Percentiles rank a stretch among this genome's conserved stretches.
These are phyloP conservation scores for Echium plantagineum DNA, from an alignment of 257 asterid species.

Conservation along the genomic window DNA sequence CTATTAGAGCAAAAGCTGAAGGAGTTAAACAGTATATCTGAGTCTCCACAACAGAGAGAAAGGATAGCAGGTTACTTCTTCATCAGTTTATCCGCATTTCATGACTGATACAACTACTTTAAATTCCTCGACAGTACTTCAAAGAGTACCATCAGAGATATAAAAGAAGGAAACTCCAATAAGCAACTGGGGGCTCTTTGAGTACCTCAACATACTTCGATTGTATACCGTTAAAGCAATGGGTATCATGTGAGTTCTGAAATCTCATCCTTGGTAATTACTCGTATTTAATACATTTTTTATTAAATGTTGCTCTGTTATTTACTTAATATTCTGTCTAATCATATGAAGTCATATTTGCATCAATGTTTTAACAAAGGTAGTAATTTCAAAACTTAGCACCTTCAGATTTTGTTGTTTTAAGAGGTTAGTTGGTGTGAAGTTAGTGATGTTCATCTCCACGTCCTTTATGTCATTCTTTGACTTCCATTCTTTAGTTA, in stretches of 20 bases:
- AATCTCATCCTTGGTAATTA: not conserved
- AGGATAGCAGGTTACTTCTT: slow-evolving; percentile 15
- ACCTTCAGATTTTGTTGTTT: no score
- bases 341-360: no score
- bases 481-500: no score
- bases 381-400: no score
- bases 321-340: not conserved
- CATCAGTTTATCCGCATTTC: slow-evolving; percentile 17
- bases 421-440: no score
- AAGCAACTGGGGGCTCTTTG: slow-evolving; percentile 18
- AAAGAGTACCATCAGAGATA: slow-evolving; percentile 18
- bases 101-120: slow-evolving; percentile 15
- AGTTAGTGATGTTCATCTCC: no score
- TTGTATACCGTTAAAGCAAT: slow-evolving; percentile 21
- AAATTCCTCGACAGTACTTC: slow-evolving; percentile 21
- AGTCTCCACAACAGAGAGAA: slow-evolving; percentile 35
- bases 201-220: slow-evolving; percentile 20
- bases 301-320: not conserved
- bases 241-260: slow-evolving; percentile 29
- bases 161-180: slow-evolving; percentile 23
- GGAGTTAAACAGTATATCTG: slow-evolving; percentile 52
- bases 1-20: slow-evolving; percentile 75
- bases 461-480: no score
- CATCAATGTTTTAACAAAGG: no score
- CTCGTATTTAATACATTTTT: not conserved